Evolutionary conservation across 352 stramenopile genomes (phyloP).

Genomic region (Peronospora belbahrii): DNA sequence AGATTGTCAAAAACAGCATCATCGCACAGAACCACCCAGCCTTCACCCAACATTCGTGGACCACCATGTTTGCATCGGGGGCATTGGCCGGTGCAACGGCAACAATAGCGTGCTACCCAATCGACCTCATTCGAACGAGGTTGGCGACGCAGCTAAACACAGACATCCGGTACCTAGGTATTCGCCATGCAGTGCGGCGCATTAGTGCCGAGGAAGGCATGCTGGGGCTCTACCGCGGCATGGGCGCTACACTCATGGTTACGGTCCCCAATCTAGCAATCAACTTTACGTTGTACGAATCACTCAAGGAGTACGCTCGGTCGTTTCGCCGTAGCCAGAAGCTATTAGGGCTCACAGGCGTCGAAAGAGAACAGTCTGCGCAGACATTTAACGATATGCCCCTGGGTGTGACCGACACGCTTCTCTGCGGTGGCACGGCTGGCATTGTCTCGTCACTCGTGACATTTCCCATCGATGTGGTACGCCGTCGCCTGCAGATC

Average conservation of each 20-base stretch:
- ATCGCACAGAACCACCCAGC: constrained; percentile 52
- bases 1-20: constrained; percentile 82
- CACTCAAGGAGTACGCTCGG: constrained; percentile 86
- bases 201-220: constrained; percentile 87
- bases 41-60: constrained; percentile 70
- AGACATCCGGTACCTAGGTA: constrained; percentile 87
- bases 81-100: constrained; percentile 62
- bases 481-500: constrained; percentile 92
- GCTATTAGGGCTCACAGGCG: constrained; percentile 21
- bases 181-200: constrained; percentile 89
- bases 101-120: constrained; percentile 91
- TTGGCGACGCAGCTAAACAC: constrained; percentile 90
- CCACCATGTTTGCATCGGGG: constrained; percentile 68
- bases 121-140: constrained; percentile 93
- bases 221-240: constrained; percentile 89
- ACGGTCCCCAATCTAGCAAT: constrained; percentile 94
- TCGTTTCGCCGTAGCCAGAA: constrained; percentile 55
- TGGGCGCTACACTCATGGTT: constrained; percentile 91
- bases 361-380: constrained; percentile 19
- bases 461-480: constrained; percentile 94
- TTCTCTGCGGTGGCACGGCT: constrained; percentile 86
- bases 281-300: constrained; percentile 94
- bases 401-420: constrained; percentile 73
- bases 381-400: constrained; percentile 20
- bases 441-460: constrained; percentile 89